Evolutionary conservation across 2,329 filamentous ascomycete genomes (phyloP), one percentile per base, ranked within the genome.

Genomic region (Septoria petroselini): DNA sequence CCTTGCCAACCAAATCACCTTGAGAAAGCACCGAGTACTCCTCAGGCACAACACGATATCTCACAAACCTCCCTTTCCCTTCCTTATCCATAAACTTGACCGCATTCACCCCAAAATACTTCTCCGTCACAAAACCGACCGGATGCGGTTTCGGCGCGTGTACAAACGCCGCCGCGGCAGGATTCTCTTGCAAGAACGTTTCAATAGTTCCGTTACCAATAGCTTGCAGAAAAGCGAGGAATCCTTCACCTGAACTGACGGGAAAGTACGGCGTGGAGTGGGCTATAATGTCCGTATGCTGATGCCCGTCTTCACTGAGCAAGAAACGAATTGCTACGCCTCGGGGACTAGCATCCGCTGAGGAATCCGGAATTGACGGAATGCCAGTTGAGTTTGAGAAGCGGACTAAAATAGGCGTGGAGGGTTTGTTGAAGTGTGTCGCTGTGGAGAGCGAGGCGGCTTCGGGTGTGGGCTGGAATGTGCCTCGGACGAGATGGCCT

Each of bases 201-300:
- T 68, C 70, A 0, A 77, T 61, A 0, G 60, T 62, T 4, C 69
- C 69, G 8, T 65, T 63, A 0, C 62, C 68, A 1, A 75, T 56
- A 0, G 75, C 71, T n/a, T 62, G 56, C 25, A 81, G 67, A 41
- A 81, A 70, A 7, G 70, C 69, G 1, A 80, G 69, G 39, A 80
- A 77, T n/a, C 74, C 76, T 11, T 71, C 76, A 11, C 77, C 77
- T 0, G 75, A 79, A 29, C 71, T 68, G 0, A 71, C 71, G 0
- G 79, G 78, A 63, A 82, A 81, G 62, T 69, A 73, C 2, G 73
- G 69, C 1, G 74, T 76, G 1, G 72, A 76, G 64, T 82, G 78
- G 0, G 71, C 64, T 42, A 82, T 67, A 56, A 82, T 76, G 59
- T 83, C 79, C 1, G 78, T 81, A 64, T 82, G 79, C 15, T 70